phyloP scores from a whole-genome alignment of 2,329 filamentous ascomycete species.

The Aureobasidium sp. region DNA sequence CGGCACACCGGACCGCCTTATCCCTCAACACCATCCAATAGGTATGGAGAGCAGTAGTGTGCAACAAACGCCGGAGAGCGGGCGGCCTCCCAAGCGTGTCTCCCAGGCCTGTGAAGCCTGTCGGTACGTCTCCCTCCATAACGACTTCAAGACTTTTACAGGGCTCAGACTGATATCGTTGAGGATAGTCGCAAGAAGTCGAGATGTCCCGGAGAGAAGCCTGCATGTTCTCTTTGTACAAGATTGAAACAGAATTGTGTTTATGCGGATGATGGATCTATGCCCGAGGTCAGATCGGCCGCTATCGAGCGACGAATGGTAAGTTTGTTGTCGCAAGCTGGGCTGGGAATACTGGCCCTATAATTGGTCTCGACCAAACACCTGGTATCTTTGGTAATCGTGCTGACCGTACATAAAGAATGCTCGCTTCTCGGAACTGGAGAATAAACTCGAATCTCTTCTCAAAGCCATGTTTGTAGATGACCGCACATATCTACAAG shows the following conservation, averaged over 20 bases:
- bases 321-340: not conserved
- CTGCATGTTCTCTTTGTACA: constrained; percentile 3
- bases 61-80: constrained; percentile 8
- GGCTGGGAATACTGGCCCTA: not conserved
- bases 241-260: constrained; percentile 4
- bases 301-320: constrained; percentile 13
- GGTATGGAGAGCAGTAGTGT: not conserved
- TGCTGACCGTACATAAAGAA: not conserved
- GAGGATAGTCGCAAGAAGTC: constrained; percentile 10
- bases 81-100: constrained; percentile 7
- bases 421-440: constrained; percentile 6
- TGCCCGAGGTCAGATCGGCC: not conserved
- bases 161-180: not conserved
- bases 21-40: constrained; percentile 9
- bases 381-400: not conserved
- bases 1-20: not conserved
- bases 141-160: not conserved
- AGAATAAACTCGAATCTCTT: not conserved
- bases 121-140: not conserved
- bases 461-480: constrained; percentile 4
- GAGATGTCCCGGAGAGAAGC: constrained; percentile 13
- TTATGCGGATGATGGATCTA: constrained; percentile 7
- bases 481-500: not conserved
- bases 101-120: constrained; percentile 11
- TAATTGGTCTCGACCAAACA: not conserved